These are phyloP conservation scores for Blastomyces gilchristii DNA, from an alignment of 2,329 filamentous ascomycete species.

Conservation along the genomic window DNA sequence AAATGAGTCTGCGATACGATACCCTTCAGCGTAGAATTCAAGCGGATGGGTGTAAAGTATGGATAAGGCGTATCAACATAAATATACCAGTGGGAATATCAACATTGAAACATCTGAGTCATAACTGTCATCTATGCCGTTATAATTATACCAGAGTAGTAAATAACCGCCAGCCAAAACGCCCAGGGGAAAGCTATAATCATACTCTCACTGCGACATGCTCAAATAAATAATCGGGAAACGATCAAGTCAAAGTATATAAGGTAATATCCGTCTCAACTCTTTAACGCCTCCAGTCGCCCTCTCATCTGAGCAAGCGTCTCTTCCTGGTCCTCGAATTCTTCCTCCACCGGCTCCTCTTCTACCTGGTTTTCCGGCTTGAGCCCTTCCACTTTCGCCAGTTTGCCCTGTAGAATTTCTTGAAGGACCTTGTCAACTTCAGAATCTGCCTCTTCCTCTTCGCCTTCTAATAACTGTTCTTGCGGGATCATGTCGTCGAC, in stretches of 20 bases:
- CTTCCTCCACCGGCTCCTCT: conserved; percentile 50
- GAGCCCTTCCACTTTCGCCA: conserved; percentile 54
- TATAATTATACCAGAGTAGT: not conserved
- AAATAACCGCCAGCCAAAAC: too few species aligned
- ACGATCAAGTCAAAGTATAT: not conserved
- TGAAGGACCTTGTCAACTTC: conserved; percentile 91
- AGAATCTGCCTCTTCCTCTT: conserved; percentile 65
- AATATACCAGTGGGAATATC: not conserved
- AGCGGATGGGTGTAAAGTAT: not conserved
- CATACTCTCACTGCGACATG: not conserved
- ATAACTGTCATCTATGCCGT: not conserved
- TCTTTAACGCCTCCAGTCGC: conserved; percentile 80
- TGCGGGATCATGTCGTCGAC: conserved; percentile 73
- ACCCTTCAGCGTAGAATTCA: too few species aligned
- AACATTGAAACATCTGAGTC: not conserved
- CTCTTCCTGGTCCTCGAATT: conserved; percentile 77
- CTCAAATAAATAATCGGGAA: not conserved
- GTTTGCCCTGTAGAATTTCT: conserved; percentile 76
- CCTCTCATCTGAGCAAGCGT: conserved; percentile 93
- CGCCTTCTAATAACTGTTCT: conserved; percentile 57
- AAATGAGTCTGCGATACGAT: too few species aligned
- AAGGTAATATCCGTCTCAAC: conserved; percentile 40
- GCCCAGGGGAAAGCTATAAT: not conserved
- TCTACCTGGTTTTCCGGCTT: conserved; percentile 37
- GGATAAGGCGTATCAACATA: not conserved